Evolutionary conservation across 2,329 filamentous ascomycete species (phyloP), one percentile per base, ranked within the genome.

Genomic region (Colletotrichum acutatum): DNA sequence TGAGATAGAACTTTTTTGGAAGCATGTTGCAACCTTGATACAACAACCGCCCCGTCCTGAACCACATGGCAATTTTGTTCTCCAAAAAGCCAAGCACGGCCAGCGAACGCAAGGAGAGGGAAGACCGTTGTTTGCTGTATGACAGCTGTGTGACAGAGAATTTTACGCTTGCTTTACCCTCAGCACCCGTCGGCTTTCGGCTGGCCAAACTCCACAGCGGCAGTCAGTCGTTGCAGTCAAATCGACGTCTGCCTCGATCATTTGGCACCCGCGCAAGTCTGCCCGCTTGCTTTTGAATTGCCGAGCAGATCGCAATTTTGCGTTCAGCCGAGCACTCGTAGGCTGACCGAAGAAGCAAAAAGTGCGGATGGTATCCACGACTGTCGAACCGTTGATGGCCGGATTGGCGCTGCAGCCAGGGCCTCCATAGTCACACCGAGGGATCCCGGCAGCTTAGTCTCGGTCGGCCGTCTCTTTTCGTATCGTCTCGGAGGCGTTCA

Each of bases 1-100:
- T 72, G 54, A 64, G 71, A 71, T 56, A 32, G 71, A 74, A 74
- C 61, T 24, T 71, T 74, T 61, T 74, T 71, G 56, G 71, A 74
- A 74, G 49, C 68, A 74, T 74, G 58, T 71, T 71, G 56, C 71
- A 59, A 71, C 68, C 71, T 63, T 58, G 28, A 22, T 11, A 66
- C 46, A 11, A 53, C 56, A 58, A 37, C 69, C 11, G 56, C 67
- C 58, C 61, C 63, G 24, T 67, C 61, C 49, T 62, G 71, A 59
- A 71, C 68, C 61, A 71, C 71, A 74, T 71, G 68, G 71, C 71
- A 74, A 71, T 71, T 32, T 72, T 26, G 26, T 53, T 61, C 61
- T 42, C 68, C 68, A 62, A 49, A 49, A 65, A 73, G 60, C 52
- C 28, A 71, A 52, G 54, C 26, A 37, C 34, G 32, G 22, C 16